Evolutionary conservation across 371 early-diverging fungal genomes (phyloP).

Genomic region (Actinomortierella wolfii): DNA sequence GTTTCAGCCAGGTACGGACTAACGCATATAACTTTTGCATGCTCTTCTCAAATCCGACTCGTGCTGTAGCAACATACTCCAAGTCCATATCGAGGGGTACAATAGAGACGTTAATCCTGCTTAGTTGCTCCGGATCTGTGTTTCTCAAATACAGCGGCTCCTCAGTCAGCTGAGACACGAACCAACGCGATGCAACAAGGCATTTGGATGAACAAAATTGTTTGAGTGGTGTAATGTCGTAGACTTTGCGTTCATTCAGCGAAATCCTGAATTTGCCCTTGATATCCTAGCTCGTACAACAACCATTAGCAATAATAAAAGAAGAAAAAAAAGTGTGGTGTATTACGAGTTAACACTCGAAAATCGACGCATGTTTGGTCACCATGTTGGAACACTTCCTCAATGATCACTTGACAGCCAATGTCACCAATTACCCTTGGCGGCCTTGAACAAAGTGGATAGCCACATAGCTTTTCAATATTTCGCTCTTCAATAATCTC

Average conservation of each 20-base stretch:
- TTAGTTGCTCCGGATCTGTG: conserved; percentile 24
- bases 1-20: background rate
- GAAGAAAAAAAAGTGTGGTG: conserved; percentile 12
- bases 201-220: conserved; percentile 68
- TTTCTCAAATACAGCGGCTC: conserved; percentile 62
- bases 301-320: background rate
- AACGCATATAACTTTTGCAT: background rate
- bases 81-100: conserved; percentile 38
- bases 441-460: conserved; percentile 64
- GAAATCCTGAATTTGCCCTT: conserved; percentile 64
- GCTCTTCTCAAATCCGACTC: background rate
- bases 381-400: too few species aligned
- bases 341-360: background rate
- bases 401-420: too few species aligned
- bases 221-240: conserved; percentile 63
- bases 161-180: conserved; percentile 61
- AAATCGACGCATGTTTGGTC: too few species aligned
- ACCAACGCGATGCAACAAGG: conserved; percentile 64
- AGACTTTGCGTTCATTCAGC: conserved; percentile 63
- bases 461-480: conserved; percentile 69
- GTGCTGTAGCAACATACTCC: conserved; percentile 8
- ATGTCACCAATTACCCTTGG: conserved; percentile 39
- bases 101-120: conserved; percentile 18
- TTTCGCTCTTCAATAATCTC: conserved; percentile 70
- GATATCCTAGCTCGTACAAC: conserved; percentile 28